These are phyloP conservation scores for Eugenia klotzschiana DNA, from an alignment of 441 rosid genomes.

Conservation along the genomic window DNA sequence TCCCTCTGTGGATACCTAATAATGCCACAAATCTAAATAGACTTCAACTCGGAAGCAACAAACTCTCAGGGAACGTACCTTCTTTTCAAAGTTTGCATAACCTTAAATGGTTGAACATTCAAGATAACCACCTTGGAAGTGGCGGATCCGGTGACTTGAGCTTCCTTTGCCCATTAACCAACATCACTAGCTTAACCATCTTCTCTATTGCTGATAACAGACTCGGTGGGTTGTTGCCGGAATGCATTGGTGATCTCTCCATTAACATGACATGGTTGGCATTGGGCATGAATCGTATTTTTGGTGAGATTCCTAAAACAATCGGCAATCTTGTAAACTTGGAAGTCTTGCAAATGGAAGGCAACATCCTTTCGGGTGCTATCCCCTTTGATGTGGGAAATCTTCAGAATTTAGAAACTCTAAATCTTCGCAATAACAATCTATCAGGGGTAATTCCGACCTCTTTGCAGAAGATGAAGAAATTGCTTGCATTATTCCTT, in stretches of 20 bases:
- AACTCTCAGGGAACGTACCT: background rate
- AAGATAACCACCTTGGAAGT: background rate
- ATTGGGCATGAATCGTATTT: accelerated
- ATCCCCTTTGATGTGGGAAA: background rate
- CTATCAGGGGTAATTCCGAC: background rate
- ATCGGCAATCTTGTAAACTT: background rate
- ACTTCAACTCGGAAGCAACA: background rate
- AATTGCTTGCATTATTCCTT: background rate
- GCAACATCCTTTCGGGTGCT: accelerated
- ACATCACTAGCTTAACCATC: accelerated
- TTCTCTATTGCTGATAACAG: accelerated
- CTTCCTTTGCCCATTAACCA: background rate
- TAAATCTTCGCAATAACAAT: accelerated
- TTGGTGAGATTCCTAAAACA: background rate
- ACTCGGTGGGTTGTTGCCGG: background rate
- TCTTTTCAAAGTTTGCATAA: background rate
- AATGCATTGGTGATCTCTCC: background rate
- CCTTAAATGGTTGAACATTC: accelerated
- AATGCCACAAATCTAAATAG: accelerated
- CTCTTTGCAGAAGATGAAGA: background rate
- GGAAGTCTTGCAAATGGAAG: accelerated
- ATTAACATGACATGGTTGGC: accelerated
- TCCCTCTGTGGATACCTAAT: background rate
- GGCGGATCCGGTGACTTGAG: background rate
- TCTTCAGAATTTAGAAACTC: accelerated